phyloP scores from a whole-genome alignment of 208 protist genomes.

The Crithidia fasciculata region DNA sequence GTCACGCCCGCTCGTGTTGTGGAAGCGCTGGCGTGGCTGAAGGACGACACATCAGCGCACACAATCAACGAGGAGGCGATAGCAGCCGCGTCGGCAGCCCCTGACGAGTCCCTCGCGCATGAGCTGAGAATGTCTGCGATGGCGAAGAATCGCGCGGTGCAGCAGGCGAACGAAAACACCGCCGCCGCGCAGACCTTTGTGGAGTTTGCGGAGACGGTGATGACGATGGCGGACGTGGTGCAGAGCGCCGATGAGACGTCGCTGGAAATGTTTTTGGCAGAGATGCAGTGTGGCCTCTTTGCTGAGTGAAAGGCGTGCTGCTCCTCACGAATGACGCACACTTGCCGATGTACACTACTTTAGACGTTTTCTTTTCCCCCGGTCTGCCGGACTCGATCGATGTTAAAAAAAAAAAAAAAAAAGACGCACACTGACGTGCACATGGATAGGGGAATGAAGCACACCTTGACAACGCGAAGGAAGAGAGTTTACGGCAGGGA shows the following conservation, averaged over 20 bases:
- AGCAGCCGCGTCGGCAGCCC: background rate
- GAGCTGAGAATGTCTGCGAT: constrained; percentile 17
- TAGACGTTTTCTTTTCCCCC: too few species aligned
- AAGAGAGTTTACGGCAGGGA: too few species aligned
- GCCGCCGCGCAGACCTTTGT: constrained; percentile 62
- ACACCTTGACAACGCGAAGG: too few species aligned
- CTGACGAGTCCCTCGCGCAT: constrained; percentile 11
- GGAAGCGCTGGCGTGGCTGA: constrained; percentile 29
- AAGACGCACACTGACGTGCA: background rate
- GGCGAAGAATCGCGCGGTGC: constrained; percentile 18
- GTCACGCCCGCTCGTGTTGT: constrained; percentile 18
- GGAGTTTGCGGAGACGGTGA: constrained; percentile 82
- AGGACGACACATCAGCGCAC: background rate
- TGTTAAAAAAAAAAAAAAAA: background rate
- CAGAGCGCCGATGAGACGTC: constrained; percentile 13
- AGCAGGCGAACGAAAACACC: constrained; percentile 30
- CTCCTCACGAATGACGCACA: too few species aligned
- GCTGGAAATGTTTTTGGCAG: constrained; percentile 7
- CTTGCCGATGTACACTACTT: too few species aligned
- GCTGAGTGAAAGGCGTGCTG: background rate
- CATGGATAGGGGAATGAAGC: too few species aligned
- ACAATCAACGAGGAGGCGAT: too few species aligned
- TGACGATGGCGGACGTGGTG: constrained; percentile 32
- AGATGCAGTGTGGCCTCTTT: constrained; percentile 21
- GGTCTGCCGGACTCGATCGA: too few species aligned